Evolutionary conservation across 75 land plant genomes (phyloP), one percentile per base, ranked within the genome.

Genomic region (Pinus taeda): DNA sequence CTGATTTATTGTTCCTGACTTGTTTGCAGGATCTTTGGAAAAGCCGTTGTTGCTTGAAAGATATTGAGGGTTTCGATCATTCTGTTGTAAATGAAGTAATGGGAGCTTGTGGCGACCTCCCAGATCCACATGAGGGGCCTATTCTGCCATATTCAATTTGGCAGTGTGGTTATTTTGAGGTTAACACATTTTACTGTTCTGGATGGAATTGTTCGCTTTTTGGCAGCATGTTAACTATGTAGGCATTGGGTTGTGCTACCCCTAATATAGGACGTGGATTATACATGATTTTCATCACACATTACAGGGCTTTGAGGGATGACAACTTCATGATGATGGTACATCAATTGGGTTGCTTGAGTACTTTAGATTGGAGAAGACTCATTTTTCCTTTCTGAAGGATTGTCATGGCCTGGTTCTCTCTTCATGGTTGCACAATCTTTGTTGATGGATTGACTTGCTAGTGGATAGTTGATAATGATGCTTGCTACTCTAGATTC

Each of bases 31-130:
- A 96, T 81, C 79, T 94, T 20, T 96, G 98, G 98, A 83, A 73
- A 57, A 96, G 98, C 60, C 92, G 95, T 14, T 74, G 93, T 57
- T 60, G 80, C 76, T 81, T 96, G 6, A 77, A 78, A 36, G 74
- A 76, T 42, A 79, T 96, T 75, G 98, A 96, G 80, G 98, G 97
- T 26, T 96, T 96, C 77, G 91, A 92, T 70, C 97, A 96, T 78
- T 81, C 91, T 42, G 45, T 77, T 45, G 91, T 86, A 42, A 96
- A 94, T 80, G 74, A 77, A 60, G 80, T 77, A 11, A 82, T 96
- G 75, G 98, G 98, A 15, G 98, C 98, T 20, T 92, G 93, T 85
- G 97, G 97, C 42, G 79, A 85, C 21, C 77, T 79, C 59, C 88
- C 86, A 30, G 74, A 26, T 30, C 33, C 79, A 60, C 59, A 61